These are phyloP conservation scores for Schwanniomyces polymorphus DNA, from an alignment of 805 yeast genomes.

Conservation along the genomic window DNA sequence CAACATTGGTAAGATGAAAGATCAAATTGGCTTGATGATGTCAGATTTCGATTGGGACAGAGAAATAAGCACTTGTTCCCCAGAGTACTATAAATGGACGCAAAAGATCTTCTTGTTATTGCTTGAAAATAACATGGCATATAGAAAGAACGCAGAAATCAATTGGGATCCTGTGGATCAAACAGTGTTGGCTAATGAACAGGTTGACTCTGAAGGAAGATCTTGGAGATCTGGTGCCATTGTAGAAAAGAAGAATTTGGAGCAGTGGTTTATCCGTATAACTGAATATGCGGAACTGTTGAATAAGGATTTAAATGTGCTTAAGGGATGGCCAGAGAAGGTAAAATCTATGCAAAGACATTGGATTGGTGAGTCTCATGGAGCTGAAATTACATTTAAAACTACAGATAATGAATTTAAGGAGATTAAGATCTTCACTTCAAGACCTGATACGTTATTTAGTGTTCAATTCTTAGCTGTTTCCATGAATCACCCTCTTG, in stretches of 20 bases:
- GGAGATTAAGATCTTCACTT: constrained; percentile 65
- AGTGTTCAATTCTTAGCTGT: constrained; percentile 84
- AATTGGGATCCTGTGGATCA: constrained; percentile 98
- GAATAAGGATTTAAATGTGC: constrained; percentile 57
- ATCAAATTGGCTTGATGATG: constrained; percentile 74
- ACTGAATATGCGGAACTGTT: constrained; percentile 76
- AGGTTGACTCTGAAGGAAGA: constrained; percentile 85
- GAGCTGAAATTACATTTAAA: constrained; percentile 66
- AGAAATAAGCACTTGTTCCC: constrained; percentile 82
- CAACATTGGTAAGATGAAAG: constrained; percentile 84
- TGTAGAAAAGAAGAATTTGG: constrained; percentile 78
- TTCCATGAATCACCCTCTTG: constrained; percentile 69
- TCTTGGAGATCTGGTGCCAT: constrained; percentile 98
- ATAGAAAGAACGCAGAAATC: constrained; percentile 81
- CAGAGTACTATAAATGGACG: constrained; percentile 90
- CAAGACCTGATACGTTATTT: constrained; percentile 85
- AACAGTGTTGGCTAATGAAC: constrained; percentile 94
- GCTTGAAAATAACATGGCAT: constrained; percentile 77
- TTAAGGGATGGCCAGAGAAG: constrained; percentile 82
- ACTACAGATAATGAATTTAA: constrained; percentile 15
- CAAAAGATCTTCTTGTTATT: constrained; percentile 79
- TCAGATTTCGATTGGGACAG: constrained; percentile 93
- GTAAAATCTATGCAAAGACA: constrained; percentile 88
- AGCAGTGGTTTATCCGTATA: constrained; percentile 93
- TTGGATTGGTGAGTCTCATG: constrained; percentile 91